Evolutionary conservation across 176 grass and related monocot genomes (phyloP).

Genomic region (Sorghum bicolor): Sorghum_bicolor_NCBIv3 NC_012871.2:47758001-47758500

Average conservation of each 20-base stretch:
- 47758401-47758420: not conserved
- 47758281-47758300: slow-evolving; percentile 1
- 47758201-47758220: not conserved
- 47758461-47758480: not conserved
- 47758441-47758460: not conserved
- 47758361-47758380: not conserved
- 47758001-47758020: slow-evolving; percentile 39
- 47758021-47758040: slow-evolving; percentile 62
- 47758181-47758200: not conserved
- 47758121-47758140: slow-evolving; percentile 38
- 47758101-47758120: slow-evolving; percentile 33
- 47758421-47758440: not conserved
- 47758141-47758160: not conserved
- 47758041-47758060: slow-evolving; percentile 60
- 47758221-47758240: not conserved
- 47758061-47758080: slow-evolving; percentile 73
- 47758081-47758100: slow-evolving; percentile 48
- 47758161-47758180: not conserved
- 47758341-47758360: not conserved
- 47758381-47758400: not conserved
- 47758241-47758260: not conserved
- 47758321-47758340: not conserved
- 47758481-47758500: not conserved
- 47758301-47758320: not conserved
- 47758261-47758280: not conserved